Evolutionary conservation across 164 flowering plant species (phyloP), one percentile per base, ranked within the genome.

Genomic region (Piper betle): DNA sequence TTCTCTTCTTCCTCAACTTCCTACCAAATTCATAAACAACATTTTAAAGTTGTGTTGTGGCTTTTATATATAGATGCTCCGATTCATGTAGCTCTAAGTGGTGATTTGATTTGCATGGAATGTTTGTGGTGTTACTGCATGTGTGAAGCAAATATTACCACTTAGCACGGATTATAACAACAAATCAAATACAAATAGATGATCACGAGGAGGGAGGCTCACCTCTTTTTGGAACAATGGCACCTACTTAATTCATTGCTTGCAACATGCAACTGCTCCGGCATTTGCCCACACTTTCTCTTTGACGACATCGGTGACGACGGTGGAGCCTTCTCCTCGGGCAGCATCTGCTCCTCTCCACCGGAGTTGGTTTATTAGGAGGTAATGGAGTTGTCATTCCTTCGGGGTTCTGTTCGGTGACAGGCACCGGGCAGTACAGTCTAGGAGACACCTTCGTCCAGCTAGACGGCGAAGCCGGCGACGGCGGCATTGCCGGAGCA

Each of bases 141-240:
- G n/a, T n/a, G n/a, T n/a, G n/a, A n/a, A n/a, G n/a, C n/a, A n/a
- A n/a, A n/a, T n/a, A n/a, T n/a, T n/a, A n/a, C n/a, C n/a, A n/a
- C n/a, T n/a, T n/a, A n/a, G n/a, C n/a, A n/a, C n/a, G n/a, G n/a
- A n/a, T n/a, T n/a, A n/a, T n/a, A n/a, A n/a, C n/a, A n/a, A n/a
- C n/a, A n/a, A n/a, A n/a, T n/a, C n/a, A n/a, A n/a, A n/a, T n/a
- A n/a, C n/a, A n/a, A n/a, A n/a, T n/a, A n/a, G n/a, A n/a, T n/a
- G n/a, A n/a, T n/a, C n/a, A n/a, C n/a, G n/a, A n/a, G n/a, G n/a
- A n/a, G n/a, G n/a, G n/a, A n/a, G n/a, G 8, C 50, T 11, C 43
- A 93, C 99, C 89, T 86, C 64, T 81, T 76, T 74, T 93, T 93
- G 37, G 95, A 82, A 59, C 99, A 90, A 77, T 88, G 96, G 74